Base-by-base conservation (phyloP, 768 basidiomycete species). In the Mycena polygramma region DNA sequence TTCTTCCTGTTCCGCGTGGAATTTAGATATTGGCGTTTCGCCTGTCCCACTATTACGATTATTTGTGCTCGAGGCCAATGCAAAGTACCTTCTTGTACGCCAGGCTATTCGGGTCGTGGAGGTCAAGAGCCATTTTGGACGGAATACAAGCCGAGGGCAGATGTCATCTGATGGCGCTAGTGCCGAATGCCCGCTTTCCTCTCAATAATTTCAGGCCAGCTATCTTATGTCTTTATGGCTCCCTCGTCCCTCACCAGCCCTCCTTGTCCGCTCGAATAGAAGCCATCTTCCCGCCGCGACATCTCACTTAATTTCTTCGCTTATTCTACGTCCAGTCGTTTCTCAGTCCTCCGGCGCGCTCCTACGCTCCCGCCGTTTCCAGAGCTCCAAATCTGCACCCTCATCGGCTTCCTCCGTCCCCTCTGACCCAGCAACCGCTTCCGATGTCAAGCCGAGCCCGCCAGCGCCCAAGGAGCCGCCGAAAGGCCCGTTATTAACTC, bases 201-300 rank as follows among this genome's bases (percentile, higher is more conserved):
- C 48, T 37, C 41, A 54, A 70, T 67, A 68, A 65, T 55, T 66
- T 70, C 49, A 41, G 46, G n/a, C 46, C 55, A 58, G 54, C 48
- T 52, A 66, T 60, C 72, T 63, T 62, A 94, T 94, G 93, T 93
- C 92, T 80, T 54, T 94, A 88, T 93, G 92, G 91, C 83, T 94
- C 46, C 92, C 91, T 63, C 89, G 91, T 71, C 79, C 86, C 15
- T 77, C 86, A 36, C 81, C 83, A 55, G 76, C 86, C 46, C 75
- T 86, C 71, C 66, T 86, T 72, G 74, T 83, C 68, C 86, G 86
- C 75, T 79, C 81, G 63, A 78, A 57, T 82, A 80, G 75, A 77
- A 76, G 76, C 57, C 74, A 75, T 71, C 75, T 75, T 65, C 77
- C 77, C 73, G 55, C 74, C 72, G 67, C 69, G 72, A 53, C 78